These are phyloP conservation scores for Coniophora puteana DNA, from an alignment of 1,284 basidiomycete genomes.

Conservation along the genomic window DNA sequence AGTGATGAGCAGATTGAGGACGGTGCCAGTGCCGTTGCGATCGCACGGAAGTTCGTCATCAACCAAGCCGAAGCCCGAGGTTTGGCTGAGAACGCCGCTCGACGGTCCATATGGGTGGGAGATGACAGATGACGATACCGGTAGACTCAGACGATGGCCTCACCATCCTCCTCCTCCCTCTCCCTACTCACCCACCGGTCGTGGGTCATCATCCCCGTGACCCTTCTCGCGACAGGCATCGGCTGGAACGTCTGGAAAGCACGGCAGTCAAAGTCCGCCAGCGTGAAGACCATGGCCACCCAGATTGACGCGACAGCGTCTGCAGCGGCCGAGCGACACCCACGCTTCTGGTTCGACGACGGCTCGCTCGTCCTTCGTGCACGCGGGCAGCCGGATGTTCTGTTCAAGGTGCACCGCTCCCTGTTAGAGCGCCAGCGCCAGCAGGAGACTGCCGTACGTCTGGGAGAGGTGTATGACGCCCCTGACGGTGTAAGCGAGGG, in stretches of 20 bases:
- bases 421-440: constrained; percentile 51
- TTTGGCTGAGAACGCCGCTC: too few relatives aligned
- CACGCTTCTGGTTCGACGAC: constrained; percentile 59
- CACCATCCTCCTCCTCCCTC: neutral
- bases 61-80: too few relatives aligned
- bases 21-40: too few relatives aligned
- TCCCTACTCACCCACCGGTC: constrained; percentile 7
- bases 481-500: constrained; percentile 30
- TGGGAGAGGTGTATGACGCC: constrained; percentile 22
- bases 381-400: constrained; percentile 17
- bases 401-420: constrained; percentile 52
- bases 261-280: constrained; percentile 6
- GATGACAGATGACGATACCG: too few relatives aligned
- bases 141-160: too few relatives aligned
- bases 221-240: constrained; percentile 6
- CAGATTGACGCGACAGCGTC: too few relatives aligned
- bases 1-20: too few relatives aligned
- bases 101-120: too few relatives aligned
- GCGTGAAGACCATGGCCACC: too few relatives aligned
- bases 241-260: constrained; percentile 9
- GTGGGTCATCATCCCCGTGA: constrained; percentile 7
- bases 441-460: too few relatives aligned
- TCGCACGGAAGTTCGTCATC: too few relatives aligned
- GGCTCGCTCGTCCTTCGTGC: constrained; percentile 48
- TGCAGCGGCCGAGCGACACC: too few relatives aligned